phyloP scores from a whole-genome alignment of 805 yeast genomes.

The Candida vartiovaarae region DNA sequence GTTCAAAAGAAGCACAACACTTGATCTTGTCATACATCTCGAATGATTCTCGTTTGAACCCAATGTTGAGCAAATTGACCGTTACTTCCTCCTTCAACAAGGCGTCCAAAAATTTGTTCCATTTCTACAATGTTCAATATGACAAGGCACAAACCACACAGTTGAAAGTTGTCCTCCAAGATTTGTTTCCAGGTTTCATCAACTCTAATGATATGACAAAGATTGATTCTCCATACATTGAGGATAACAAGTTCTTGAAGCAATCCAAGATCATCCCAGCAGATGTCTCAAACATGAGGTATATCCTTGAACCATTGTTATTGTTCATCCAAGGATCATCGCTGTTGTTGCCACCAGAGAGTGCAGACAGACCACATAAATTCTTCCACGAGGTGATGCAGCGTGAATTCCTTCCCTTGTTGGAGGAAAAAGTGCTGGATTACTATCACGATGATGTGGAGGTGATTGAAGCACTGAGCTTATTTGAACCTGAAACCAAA shows the following conservation, averaged over 20 bases:
- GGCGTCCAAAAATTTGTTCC: slow-evolving; percentile 29
- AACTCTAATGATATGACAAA: slow-evolving; percentile 27
- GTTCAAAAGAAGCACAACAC: slow-evolving; percentile 13
- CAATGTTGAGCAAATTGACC: slow-evolving; percentile 6
- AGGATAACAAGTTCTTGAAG: slow-evolving; percentile 49
- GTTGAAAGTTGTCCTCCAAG: slow-evolving; percentile 41
- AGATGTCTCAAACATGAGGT: slow-evolving; percentile 72
- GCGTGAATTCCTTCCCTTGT: slow-evolving; percentile 52
- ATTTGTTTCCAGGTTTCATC: slow-evolving; percentile 65
- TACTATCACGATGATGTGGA: slow-evolving; percentile 45
- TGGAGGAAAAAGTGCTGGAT: slow-evolving; percentile 47
- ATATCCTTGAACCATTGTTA: slow-evolving; percentile 66
- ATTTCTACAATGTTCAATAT: slow-evolving; percentile 28
- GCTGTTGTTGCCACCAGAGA: slow-evolving; percentile 29
- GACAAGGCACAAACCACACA: slow-evolving; percentile 32
- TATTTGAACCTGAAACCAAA: slow-evolving; percentile 16
- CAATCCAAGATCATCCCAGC: slow-evolving; percentile 64
- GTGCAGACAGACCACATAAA: slow-evolving; percentile 23
- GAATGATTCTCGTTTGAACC: slow-evolving; percentile 4
- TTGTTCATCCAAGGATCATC: slow-evolving; percentile 57
- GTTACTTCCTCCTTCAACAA: slow-evolving; percentile 19
- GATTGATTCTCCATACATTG: slow-evolving; percentile 44
- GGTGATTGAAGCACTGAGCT: slow-evolving; percentile 30
- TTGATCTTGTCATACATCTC: slow-evolving; percentile 19
- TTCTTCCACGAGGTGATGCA: slow-evolving; percentile 65